Conservation (phyloP, 2,329 filamentous ascomycete species). For the Mycogone perniciosa region DNA sequence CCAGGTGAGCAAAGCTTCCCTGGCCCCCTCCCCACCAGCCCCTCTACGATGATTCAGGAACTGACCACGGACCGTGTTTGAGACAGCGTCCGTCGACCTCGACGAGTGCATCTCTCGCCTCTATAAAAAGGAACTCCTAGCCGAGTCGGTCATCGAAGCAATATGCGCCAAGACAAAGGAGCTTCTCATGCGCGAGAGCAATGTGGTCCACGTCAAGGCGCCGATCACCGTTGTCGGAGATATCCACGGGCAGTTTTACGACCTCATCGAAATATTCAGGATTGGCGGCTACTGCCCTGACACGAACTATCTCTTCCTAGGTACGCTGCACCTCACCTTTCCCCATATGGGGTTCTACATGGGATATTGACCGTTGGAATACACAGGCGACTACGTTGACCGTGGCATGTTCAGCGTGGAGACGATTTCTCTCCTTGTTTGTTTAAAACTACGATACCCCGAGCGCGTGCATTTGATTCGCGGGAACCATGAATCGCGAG, state of each 20-base stretch:
- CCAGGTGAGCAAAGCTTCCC: conserved; percentile 38
- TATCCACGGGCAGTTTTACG: conserved; percentile 98
- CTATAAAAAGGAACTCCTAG: conserved; percentile 93
- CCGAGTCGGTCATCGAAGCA: conserved; percentile 96
- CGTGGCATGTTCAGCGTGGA: conserved; percentile 98
- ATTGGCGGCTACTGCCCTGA: conserved; percentile 96
- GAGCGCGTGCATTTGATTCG: conserved; percentile 92
- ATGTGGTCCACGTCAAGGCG: conserved; percentile 93
- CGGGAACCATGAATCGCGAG: conserved; percentile 95
- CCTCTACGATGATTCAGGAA: background rate
- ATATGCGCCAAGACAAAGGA: conserved; percentile 99
- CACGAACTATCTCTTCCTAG: conserved; percentile 96
- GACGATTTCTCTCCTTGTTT: conserved; percentile 95
- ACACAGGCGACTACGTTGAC: conserved; percentile 88
- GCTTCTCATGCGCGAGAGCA: conserved; percentile 98
- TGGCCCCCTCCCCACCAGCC: background rate
- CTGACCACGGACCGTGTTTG: background rate
- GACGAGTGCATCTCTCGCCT: conserved; percentile 97
- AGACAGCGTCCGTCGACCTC: conserved; percentile 83
- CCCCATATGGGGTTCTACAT: background rate
- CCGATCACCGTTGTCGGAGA: conserved; percentile 97
- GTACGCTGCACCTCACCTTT: conserved; percentile 38
- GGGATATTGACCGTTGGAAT: background rate
- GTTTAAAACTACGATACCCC: conserved; percentile 93
- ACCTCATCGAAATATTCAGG: conserved; percentile 98